These are phyloP conservation scores for Cardamine resedifolia DNA, from an alignment of 345 rosid species.

Conservation along the genomic window DNA sequence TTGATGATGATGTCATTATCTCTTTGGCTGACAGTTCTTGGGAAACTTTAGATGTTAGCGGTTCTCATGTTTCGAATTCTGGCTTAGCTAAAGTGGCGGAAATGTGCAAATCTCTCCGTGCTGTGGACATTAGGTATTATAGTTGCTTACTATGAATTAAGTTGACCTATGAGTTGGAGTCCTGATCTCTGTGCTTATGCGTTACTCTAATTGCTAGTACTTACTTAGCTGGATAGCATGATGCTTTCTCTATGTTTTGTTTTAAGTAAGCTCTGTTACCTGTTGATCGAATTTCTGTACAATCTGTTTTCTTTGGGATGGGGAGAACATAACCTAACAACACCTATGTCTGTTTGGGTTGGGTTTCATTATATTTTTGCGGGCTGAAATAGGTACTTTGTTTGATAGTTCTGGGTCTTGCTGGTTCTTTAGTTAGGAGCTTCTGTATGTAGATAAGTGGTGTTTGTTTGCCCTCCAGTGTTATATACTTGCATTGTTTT, in stretches of 20 bases:
- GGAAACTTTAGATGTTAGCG: slow-evolving; percentile 80
- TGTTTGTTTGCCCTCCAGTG: not conserved
- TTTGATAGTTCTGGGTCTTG: not conserved
- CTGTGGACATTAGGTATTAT: slow-evolving; percentile 80
- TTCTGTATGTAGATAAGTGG: not conserved
- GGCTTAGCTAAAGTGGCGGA: slow-evolving; percentile 61
- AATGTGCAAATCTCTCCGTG: slow-evolving; percentile 64
- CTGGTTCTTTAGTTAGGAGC: slow-evolving; percentile 15
- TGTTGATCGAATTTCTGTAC: not conserved
- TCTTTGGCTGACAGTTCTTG: slow-evolving; percentile 78
- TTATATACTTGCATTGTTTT: not conserved
- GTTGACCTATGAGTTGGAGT: not conserved
- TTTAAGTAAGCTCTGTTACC: not conserved
- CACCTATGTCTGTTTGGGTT: not conserved
- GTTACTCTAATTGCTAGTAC: slow-evolving; percentile 1
- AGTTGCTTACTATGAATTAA: not conserved
- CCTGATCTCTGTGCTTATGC: not conserved
- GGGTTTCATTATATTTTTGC: not conserved
- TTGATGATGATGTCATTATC: slow-evolving; percentile 56
- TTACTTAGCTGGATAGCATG: slow-evolving; percentile 2
- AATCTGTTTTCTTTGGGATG: not conserved
- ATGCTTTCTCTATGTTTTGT: not conserved
- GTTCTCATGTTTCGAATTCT: slow-evolving; percentile 69
- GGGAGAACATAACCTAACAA: not conserved
- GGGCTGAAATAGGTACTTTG: not conserved